Conservation (phyloP, 75 land plant species). For the Cunninghamia lanceolata region DNA sequence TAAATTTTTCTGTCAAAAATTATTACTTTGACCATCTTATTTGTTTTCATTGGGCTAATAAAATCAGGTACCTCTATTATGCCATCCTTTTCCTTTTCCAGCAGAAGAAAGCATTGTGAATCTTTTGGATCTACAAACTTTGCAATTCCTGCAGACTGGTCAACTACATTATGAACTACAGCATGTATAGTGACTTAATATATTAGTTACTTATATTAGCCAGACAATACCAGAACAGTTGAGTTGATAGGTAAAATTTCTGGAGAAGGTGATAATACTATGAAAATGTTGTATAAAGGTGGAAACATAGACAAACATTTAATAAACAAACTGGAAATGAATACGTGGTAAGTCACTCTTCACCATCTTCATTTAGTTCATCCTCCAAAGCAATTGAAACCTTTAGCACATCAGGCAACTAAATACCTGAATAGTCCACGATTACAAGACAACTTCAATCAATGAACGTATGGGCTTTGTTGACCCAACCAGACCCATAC, state of each 20-base stretch:
- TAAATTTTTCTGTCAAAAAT: neutral
- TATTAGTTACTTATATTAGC: neutral
- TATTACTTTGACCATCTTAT: neutral
- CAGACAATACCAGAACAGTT: neutral
- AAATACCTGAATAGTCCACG: neutral
- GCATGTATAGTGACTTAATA: neutral
- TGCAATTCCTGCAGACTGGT: neutral
- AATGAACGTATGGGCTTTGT: no score
- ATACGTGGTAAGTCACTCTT: neutral
- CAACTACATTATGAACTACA: neutral
- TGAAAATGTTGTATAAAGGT: neutral
- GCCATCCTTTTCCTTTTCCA: neutral
- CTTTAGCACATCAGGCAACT: neutral
- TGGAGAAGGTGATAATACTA: neutral
- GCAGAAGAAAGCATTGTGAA: neutral
- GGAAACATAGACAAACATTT: neutral
- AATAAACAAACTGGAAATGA: neutral
- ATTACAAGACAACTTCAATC: no score
- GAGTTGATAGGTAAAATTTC: neutral
- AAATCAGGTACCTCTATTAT: neutral
- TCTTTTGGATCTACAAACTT: neutral
- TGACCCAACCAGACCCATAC: no score
- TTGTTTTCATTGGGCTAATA: neutral
- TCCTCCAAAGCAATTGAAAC: neutral
- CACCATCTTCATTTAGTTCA: neutral